Base-by-base conservation (phyloP, 306 rosid species). In the Lablab purpureus region DNA sequence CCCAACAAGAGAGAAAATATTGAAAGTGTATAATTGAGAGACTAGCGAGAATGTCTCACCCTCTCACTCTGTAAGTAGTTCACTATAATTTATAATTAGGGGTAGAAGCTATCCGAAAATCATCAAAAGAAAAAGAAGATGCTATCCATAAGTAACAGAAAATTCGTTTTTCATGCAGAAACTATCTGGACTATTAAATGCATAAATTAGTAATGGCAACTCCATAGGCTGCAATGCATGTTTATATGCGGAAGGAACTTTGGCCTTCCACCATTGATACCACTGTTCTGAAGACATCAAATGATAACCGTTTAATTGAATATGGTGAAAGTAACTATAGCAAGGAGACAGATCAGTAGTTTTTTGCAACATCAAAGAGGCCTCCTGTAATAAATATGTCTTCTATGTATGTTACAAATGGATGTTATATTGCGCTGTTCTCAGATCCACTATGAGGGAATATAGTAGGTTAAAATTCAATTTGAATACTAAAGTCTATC, bases 351-450 rank as follows among this genome's bases (percentile, higher is more conserved):
- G 27, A 56, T 56, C 72, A n/a, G 65, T 66, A 67, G 67, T 34
- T 46, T 73, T 56, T 78, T 34, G 51, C n/a, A 12, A 71, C 18
- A 10, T 56, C 54, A 64, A 28, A 77, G 15, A 72, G 50, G 14
- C 22, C 36, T 41, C 46, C 45, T 52, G 50, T 21, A 46, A 41
- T 37, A 74, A 52, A 58, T 27, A 19, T 69, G 32, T 68, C 30
- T 75, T 75, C 56, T 37, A 45, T 43, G 49, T 30, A 45, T 3
- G 6, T 4, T 40, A 67, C 51, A 22, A 11, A 66, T 25, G 17
- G 3, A 65, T 13, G 22, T 32, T 30, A 17, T 23, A 63, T 47
- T 34, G 40, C 34, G 75, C 17, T 59, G 69, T 41, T 49, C 36
- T 66, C 34, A n/a, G 34, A 67, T 37, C 46, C 12, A 40, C 30